These are phyloP conservation scores for Taphrina sp. DNA, from an alignment of 1,139 yeast genomes.

Conservation along the genomic window DNA sequence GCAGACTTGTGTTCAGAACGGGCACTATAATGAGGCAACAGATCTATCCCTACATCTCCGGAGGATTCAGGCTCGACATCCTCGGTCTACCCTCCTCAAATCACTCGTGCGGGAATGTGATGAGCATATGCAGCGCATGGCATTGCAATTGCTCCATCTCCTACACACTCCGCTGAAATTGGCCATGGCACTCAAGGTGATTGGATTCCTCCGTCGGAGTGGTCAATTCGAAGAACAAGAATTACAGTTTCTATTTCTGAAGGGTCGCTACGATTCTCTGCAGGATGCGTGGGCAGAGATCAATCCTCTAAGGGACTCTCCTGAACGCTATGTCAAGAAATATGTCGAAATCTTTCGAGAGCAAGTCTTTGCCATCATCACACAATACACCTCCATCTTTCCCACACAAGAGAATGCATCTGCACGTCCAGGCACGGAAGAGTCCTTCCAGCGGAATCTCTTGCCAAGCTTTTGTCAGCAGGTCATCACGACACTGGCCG, in stretches of 20 bases:
- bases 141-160: conserved; percentile 59
- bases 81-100: conserved; percentile 57
- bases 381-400: conserved; percentile 65
- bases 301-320: conserved; percentile 51
- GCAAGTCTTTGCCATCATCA: conserved; percentile 68
- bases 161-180: conserved; percentile 75
- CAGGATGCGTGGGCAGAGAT: conserved; percentile 54
- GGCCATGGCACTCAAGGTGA: conserved; percentile 70
- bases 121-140: conserved; percentile 48
- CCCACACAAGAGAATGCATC: conserved; percentile 41
- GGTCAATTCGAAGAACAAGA: conserved; percentile 41
- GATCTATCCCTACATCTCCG: conserved; percentile 72
- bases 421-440: conserved; percentile 30
- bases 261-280: conserved; percentile 45
- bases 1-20: conserved; percentile 77
- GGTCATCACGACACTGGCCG: conserved; percentile 45
- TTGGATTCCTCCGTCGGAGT: conserved; percentile 66
- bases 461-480: conserved; percentile 50
- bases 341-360: conserved; percentile 82
- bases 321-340: conserved; percentile 70
- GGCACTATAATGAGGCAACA: conserved; percentile 84
- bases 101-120: conserved; percentile 49
- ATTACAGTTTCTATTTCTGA: conserved; percentile 44
- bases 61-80: conserved; percentile 66
- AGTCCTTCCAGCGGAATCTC: conserved; percentile 43